A percentile compares a stretch with the other conserved stretches of the same genome.
Evolutionary conservation across 768 basidiomycete genomes (phyloP).

Genomic region (Tephrocybe rancida): DNA sequence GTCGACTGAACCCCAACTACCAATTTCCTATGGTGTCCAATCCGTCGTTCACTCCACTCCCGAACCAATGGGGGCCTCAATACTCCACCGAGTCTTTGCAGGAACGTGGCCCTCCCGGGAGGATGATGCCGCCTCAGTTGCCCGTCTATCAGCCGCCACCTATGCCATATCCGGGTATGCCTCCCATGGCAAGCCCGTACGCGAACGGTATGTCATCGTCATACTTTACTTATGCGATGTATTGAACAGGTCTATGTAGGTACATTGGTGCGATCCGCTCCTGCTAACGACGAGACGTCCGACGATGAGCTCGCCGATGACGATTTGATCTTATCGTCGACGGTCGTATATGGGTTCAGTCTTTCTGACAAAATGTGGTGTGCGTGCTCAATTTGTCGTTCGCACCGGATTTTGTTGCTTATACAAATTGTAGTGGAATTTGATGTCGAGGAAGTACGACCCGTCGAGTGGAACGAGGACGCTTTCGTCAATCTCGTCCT

Average conservation of each 20-base stretch:
- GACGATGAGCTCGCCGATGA: slow-evolving; percentile 48
- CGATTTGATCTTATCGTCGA: slow-evolving; percentile 56
- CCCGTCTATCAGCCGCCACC: neutral
- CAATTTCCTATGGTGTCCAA: slow-evolving; percentile 32
- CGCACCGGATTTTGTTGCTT: neutral
- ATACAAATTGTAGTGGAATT: slow-evolving; percentile 50
- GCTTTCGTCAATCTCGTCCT: slow-evolving; percentile 65
- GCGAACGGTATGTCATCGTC: slow-evolving; percentile 9
- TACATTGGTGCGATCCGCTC: slow-evolving; percentile 20
- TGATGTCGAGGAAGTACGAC: slow-evolving; percentile 52
- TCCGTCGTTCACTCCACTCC: neutral
- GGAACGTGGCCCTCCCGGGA: neutral
- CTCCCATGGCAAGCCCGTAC: neutral
- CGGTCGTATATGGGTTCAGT: slow-evolving; percentile 65
- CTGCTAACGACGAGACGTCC: neutral
- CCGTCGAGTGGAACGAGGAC: slow-evolving; percentile 58
- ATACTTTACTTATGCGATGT: no score
- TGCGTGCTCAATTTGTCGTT: slow-evolving; percentile 28
- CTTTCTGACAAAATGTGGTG: slow-evolving; percentile 61
- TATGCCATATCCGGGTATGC: neutral
- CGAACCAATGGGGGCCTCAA: neutral
- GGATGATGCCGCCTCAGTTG: neutral
- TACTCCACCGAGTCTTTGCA: neutral
- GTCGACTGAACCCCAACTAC: slow-evolving; percentile 53
- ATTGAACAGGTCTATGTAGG: slow-evolving; percentile 9